Evolutionary conservation across 495 filamentous ascomycete genomes (phyloP), one percentile per base, ranked within the genome.

Genomic region (Xylaria telfairii): DNA sequence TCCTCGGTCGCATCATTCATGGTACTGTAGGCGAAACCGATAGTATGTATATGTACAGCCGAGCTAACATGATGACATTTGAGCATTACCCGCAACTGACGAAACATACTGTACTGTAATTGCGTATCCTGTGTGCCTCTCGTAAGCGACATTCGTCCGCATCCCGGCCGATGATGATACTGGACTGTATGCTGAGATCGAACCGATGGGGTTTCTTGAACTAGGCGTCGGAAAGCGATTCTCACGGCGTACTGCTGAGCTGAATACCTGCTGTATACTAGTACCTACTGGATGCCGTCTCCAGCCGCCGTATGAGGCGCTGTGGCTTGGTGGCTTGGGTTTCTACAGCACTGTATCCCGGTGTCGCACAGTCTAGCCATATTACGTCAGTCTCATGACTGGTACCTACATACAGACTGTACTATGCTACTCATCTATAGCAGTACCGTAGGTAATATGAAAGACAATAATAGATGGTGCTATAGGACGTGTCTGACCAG

Each of bases 321-420:
- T 57, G 28, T n/a, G 28, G 28, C 28, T 57, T 57, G 15, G 51
- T 59, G 56, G 19, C 56, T 21, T 59, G 17, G 6, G 37, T 34
- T 10, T 57, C 30, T 37, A 7, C 2, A 1, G 2, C 21, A 32
- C 30, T 59, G 56, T 19, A 10, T 59, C n/a, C 56, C 32, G 17
- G 9, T 59, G 32, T 21, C 54, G 17, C 54, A n/a, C 54, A 37
- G 24, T 37, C 32, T 59, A 37, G 54, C 10, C n/a, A 24, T 21
- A 59, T 37, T 59, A 59, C 56, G 56, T 62, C 59, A 62, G 59
- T 62, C 37, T 17, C 39, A 62, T 62, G 37, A 12, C 39, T 42
- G 37, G 30, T 37, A 37, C 21, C 13, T 37, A 37, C 34, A 4
- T 37, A 37, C 34, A 37, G 8, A 3, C 34, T 37, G 4, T 6